phyloP scores from a whole-genome alignment of 352 stramenopile species.

The Phytophthora cactorum region DNA sequence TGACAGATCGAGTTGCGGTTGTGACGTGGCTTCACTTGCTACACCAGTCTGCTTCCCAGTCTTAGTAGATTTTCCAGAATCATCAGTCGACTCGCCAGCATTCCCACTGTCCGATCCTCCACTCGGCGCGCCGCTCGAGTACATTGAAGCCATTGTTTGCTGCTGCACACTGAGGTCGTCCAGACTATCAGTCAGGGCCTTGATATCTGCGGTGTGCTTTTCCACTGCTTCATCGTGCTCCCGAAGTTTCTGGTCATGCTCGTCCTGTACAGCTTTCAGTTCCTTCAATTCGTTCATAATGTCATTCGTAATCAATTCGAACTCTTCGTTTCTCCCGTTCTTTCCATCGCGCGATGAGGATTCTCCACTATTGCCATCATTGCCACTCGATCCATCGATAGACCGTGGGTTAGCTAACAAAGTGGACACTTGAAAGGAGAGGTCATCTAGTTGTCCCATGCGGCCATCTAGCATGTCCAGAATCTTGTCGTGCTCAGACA shows the following conservation, averaged over 20 bases:
- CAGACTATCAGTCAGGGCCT: conserved; percentile 48
- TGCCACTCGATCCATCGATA: conserved; percentile 20
- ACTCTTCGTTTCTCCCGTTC: conserved; percentile 11
- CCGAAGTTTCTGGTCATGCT: conserved; percentile 40
- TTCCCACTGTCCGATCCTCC: conserved; percentile 10
- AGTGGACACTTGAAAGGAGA: conserved; percentile 17
- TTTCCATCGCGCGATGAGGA: background rate
- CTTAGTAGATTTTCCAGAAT: conserved; percentile 17
- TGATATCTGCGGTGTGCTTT: conserved; percentile 58
- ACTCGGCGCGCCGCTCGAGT: conserved; percentile 6
- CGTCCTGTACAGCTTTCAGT: conserved; percentile 48
- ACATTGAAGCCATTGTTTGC: conserved; percentile 45
- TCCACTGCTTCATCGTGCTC: conserved; percentile 50
- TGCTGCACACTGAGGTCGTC: conserved; percentile 68
- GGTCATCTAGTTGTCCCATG: conserved; percentile 39
- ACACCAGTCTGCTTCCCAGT: conserved; percentile 11
- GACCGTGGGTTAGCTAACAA: background rate
- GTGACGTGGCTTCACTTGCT: conserved; percentile 14
- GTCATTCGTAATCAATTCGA: conserved; percentile 15
- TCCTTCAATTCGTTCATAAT: conserved; percentile 64
- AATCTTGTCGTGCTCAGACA: conserved; percentile 46
- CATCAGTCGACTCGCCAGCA: conserved; percentile 9
- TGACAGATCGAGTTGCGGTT: conserved; percentile 67
- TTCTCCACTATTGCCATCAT: conserved; percentile 3
- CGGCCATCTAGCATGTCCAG: conserved; percentile 44